Base-by-base conservation (phyloP, 2,329 filamentous ascomycete species). In the Aureobasidium sp. region DNA sequence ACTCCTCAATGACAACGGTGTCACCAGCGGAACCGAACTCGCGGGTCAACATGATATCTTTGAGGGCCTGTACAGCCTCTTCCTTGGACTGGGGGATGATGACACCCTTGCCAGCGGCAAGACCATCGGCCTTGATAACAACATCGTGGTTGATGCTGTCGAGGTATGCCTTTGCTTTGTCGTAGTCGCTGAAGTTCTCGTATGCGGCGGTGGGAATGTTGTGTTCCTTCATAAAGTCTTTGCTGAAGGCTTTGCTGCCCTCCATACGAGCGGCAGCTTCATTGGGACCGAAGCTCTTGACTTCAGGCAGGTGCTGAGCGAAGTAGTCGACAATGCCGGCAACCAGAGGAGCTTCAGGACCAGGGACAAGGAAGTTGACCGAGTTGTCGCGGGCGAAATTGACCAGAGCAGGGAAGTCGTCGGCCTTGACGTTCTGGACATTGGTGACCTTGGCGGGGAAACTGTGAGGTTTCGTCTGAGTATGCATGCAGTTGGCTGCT, bases 1-100 rank as follows among this genome's bases (percentile, higher is more conserved):
- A 94, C 76, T 99, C 93, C 74, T 99, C 94, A 66, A 99, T 92
- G 47, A 99, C 93, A 24, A 99, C 91, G 75, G 95, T 90, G 67
- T 90, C 84, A 41, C 93, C 93, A 17, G 93, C 93, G 50, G 83
- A 79, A 17, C 93, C 93, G 71, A 97, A 99, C 61, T 91, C 88
- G 71, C 84, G 88, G 70, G 90, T 84, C 41, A 93, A 77, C 93
- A 99, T 97, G 68, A 97, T 96, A 66, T 92, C 87, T 71, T 87
- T 88, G 56, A 99, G 81, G 0, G 89, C 93, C 52, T 84, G 79
- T 66, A 89, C 87, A 57, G 92, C 93, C 75, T 97, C 92, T 65
- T 90, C 83, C 74, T 90, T 92, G 34, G 84, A 87, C 63, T 84
- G 79, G 3, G 92, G 92, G 66, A 97, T 89, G 59, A 97, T 90